Evolutionary conservation across 805 yeast genomes (phyloP).

Genomic region (Komagataella populi): DNA sequence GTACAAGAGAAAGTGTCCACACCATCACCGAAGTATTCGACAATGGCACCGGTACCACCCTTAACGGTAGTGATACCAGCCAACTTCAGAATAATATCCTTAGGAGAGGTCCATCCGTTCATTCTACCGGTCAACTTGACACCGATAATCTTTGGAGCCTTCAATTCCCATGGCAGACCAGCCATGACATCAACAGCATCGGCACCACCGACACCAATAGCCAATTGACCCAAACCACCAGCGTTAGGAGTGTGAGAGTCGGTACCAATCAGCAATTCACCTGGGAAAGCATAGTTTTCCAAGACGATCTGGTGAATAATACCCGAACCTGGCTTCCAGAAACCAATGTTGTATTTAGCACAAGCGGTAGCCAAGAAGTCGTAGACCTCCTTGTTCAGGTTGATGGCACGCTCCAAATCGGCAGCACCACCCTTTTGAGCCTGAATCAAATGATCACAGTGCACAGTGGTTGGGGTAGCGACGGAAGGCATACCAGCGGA

Average conservation of each 20-base stretch:
- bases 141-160: constrained; percentile 92
- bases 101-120: constrained; percentile 94
- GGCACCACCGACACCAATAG: constrained; percentile 99
- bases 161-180: constrained; percentile 96
- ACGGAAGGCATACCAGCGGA: constrained; percentile 84
- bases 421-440: constrained; percentile 86
- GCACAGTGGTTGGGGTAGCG: constrained; percentile 90
- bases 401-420: constrained; percentile 72
- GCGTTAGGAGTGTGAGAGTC: constrained; percentile 99
- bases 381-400: constrained; percentile 87
- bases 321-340: constrained; percentile 99
- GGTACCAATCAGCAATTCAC: constrained; percentile 93
- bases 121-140: constrained; percentile 83
- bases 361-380: constrained; percentile 90
- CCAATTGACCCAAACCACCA: constrained; percentile 96
- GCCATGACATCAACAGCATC: constrained; percentile 98
- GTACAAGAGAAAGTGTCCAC: constrained; percentile 82
- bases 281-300: constrained; percentile 95
- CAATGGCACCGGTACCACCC: constrained; percentile 96
- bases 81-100: constrained; percentile 85
- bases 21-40: constrained; percentile 96
- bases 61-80: constrained; percentile 91
- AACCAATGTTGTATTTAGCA: constrained; percentile 89
- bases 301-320: constrained; percentile 95
- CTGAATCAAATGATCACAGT: constrained; percentile 96